These are phyloP conservation scores for Chaetomium strumarium DNA, from an alignment of 2,329 filamentous ascomycete genomes.

Conservation along the genomic window DNA sequence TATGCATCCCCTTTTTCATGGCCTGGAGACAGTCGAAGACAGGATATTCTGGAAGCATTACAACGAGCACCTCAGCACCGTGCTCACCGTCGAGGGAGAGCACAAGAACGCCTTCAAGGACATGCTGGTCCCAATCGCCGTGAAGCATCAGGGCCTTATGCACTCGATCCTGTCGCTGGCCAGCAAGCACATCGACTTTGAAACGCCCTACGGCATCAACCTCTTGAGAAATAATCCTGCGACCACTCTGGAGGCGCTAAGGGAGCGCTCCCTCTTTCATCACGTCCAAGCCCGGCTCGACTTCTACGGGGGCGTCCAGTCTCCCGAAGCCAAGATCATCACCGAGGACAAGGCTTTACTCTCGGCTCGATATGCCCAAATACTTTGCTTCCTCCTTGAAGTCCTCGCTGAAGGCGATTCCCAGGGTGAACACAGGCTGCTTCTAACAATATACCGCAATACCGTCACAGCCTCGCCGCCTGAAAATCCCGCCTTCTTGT, in stretches of 20 bases:
- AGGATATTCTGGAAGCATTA: constrained; percentile 80
- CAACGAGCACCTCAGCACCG: constrained; percentile 68
- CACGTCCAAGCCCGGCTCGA: constrained; percentile 49
- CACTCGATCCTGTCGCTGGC: constrained; percentile 82
- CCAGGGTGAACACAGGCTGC: constrained; percentile 67
- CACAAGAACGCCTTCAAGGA: constrained; percentile 80
- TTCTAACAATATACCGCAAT: constrained; percentile 69
- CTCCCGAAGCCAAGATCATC: constrained; percentile 40
- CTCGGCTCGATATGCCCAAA: constrained; percentile 55
- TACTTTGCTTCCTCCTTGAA: constrained; percentile 55
- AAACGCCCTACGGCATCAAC: constrained; percentile 50
- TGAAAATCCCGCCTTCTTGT: constrained; percentile 57
- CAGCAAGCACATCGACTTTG: constrained; percentile 65
- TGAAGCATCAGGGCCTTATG: constrained; percentile 76
- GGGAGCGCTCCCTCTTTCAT: constrained; percentile 49
- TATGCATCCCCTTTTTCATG: constrained; percentile 65
- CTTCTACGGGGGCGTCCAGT: constrained; percentile 44
- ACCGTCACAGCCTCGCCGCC: constrained; percentile 60
- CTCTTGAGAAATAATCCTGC: constrained; percentile 45
- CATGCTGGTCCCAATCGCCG: constrained; percentile 74
- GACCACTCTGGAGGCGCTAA: constrained; percentile 42
- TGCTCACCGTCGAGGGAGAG: constrained; percentile 76
- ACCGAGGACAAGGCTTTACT: constrained; percentile 40
- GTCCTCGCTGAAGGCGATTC: constrained; percentile 51
- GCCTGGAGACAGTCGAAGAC: constrained; percentile 74